phyloP scores from a whole-genome alignment of 2,329 filamentous ascomycete species.

The Cordyceps tenuipes region DNA sequence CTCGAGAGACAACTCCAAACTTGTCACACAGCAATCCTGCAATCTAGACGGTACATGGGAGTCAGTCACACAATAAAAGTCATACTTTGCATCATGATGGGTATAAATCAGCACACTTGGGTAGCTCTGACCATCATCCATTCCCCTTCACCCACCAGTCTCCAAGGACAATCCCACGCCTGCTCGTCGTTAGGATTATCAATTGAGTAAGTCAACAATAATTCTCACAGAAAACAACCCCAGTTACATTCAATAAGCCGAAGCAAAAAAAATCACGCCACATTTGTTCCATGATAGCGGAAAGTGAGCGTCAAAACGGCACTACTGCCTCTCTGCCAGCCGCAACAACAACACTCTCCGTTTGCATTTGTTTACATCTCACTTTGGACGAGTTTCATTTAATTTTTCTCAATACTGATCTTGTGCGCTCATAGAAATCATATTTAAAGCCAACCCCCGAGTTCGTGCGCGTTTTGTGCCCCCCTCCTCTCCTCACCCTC shows the following conservation, averaged over 20 bases:
- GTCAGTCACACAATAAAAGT: neutral
- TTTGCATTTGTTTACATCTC: slow-evolving; percentile 9
- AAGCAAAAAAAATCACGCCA: neutral
- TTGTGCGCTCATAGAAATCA: neutral
- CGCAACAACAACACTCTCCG: neutral
- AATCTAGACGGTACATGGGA: neutral
- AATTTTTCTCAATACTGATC: neutral
- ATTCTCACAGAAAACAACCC: neutral
- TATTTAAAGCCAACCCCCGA: neutral
- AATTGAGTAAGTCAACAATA: neutral
- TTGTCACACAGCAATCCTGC: slow-evolving; percentile 11
- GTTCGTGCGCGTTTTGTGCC: neutral
- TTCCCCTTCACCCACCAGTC: neutral
- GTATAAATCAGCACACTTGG: neutral
- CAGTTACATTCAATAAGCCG: neutral
- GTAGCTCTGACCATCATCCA: neutral
- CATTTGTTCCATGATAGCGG: neutral
- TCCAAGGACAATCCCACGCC: neutral
- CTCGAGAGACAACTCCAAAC: slow-evolving; percentile 11
- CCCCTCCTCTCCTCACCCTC: neutral
- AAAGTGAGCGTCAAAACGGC: slow-evolving; percentile 7
- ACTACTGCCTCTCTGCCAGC: slow-evolving; percentile 1
- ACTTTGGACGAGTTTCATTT: too few relatives aligned
- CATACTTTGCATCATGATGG: neutral
- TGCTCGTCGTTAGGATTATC: neutral